Evolutionary conservation across 768 basidiomycete genomes (phyloP), one percentile per base, ranked within the genome.

Genomic region (Melanogaster broomeanus): DNA sequence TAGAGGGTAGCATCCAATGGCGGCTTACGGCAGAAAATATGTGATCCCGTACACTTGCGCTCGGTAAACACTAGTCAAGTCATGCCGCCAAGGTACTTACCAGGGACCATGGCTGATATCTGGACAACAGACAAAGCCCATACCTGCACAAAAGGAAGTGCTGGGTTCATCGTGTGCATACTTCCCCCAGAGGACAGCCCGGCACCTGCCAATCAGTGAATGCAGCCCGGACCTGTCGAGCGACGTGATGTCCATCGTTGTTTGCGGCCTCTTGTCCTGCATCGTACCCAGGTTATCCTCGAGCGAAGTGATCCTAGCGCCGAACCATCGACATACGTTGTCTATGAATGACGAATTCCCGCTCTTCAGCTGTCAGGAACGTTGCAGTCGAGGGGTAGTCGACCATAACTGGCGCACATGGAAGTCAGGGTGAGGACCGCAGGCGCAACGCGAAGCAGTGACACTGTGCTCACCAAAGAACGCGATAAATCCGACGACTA

Each of bases 201-300:
- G n/a, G n/a, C n/a, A 80, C 76, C 72, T 87, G 83, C 86, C 86
- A 87, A 58, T 87, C 85, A 0, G 57, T 50, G 31, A 84, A 52
- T 0, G 82, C 82, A 11, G 75, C 72, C 68, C 72, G 72, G 22
- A 85, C 56, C 60, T 85, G 81, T 6, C 77, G 65, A 56, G 72
- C 57, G 33, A 78, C 74, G 54, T 84, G 83, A 55, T 85, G 84
- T 48, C 81, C 81, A 56, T 87, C 85, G 0, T 83, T 84, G 0
- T 85, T 82, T 25, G 44, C 43, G 15, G 35, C 24, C 9, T 81
- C 81, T 59, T 83, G 80, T 50, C 80, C 83, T 60, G 81, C 83
- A 31, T 31, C n/a, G n/a, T n/a, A 13, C 31, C 84, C 45, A 33
- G 30, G 27, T 22, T 1, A 28, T 6, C 5, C 15, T 24, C n/a